phyloP scores from a whole-genome alignment of 176 grass and related monocot species.

The Triticum monococcum region DNA sequence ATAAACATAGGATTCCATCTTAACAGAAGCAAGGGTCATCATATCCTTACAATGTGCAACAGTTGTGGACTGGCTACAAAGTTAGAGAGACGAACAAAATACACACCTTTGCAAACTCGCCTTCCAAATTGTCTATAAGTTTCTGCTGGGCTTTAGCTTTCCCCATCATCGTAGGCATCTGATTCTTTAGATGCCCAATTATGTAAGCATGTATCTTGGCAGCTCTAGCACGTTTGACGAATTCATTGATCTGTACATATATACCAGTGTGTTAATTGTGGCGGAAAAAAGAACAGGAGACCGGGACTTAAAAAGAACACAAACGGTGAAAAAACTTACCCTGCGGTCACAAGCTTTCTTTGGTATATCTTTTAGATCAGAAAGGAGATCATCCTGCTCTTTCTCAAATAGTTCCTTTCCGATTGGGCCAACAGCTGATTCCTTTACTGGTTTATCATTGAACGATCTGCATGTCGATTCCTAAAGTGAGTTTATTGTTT shows the following conservation, averaged over 20 bases:
- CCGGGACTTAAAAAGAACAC: not conserved
- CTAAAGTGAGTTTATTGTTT: not conserved
- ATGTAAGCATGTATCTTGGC: slow-evolving; percentile 96
- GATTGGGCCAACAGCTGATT: slow-evolving; percentile 72
- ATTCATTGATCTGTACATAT: slow-evolving; percentile 84
- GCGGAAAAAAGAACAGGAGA: too few relatives aligned
- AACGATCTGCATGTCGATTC: slow-evolving; percentile 69
- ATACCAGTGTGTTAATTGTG: not conserved
- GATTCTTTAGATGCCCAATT: slow-evolving; percentile 86
- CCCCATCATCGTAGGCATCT: slow-evolving; percentile 94
- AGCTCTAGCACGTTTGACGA: slow-evolving; percentile 93
- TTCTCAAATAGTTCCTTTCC: slow-evolving; percentile 97
- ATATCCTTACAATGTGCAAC: not conserved
- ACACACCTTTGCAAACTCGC: slow-evolving; percentile 81
- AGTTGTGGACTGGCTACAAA: not conserved
- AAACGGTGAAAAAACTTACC: slow-evolving; percentile 38
- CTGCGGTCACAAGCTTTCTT: slow-evolving; percentile 96
- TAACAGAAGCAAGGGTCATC: not conserved
- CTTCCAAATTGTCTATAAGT: slow-evolving; percentile 81
- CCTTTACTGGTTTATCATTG: slow-evolving; percentile 97
- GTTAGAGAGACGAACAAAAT: not conserved
- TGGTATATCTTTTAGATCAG: slow-evolving; percentile 96
- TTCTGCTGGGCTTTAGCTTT: slow-evolving; percentile 89
- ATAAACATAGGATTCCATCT: not conserved
- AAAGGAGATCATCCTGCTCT: slow-evolving; percentile 96